phyloP scores from a whole-genome alignment of 148 eudicot genomes.

The Amaranthus palmeri region DNA sequence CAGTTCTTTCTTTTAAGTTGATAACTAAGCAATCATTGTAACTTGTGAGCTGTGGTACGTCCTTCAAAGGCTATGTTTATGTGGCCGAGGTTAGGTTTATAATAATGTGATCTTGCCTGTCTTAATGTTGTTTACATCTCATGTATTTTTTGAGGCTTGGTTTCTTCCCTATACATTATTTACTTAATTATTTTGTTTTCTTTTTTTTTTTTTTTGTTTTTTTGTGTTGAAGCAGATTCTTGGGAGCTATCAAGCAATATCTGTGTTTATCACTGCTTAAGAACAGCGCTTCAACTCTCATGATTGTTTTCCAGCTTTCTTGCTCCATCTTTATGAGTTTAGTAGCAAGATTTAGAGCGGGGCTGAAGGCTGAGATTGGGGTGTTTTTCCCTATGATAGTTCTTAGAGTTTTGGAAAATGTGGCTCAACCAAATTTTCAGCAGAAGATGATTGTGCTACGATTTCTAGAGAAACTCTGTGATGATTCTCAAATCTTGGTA shows the following conservation, averaged over 20 bases:
- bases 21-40: too few relatives aligned
- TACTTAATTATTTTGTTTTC: background rate
- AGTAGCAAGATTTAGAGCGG: conserved; percentile 97
- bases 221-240: conserved; percentile 52
- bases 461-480: conserved; percentile 86
- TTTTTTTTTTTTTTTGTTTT: background rate
- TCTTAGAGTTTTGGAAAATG: conserved; percentile 95
- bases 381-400: conserved; percentile 99
- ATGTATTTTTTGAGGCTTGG: background rate
- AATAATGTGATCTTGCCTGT: background rate
- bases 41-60: too few relatives aligned
- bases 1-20: too few relatives aligned
- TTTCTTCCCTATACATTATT: background rate
- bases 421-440: conserved; percentile 97
- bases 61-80: too few relatives aligned
- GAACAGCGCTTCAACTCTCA: conserved; percentile 94
- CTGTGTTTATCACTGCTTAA: conserved; percentile 91
- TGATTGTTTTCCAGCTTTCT: conserved; percentile 99
- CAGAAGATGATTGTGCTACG: conserved; percentile 95
- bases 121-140: background rate
- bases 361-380: conserved; percentile 99
- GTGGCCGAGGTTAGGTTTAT: background rate
- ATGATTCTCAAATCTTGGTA: conserved; percentile 93
- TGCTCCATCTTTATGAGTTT: conserved; percentile 98
- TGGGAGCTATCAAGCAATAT: conserved; percentile 98